phyloP scores from a whole-genome alignment of 2,329 filamentous ascomycete species.

The Alternaria alternata region DNA sequence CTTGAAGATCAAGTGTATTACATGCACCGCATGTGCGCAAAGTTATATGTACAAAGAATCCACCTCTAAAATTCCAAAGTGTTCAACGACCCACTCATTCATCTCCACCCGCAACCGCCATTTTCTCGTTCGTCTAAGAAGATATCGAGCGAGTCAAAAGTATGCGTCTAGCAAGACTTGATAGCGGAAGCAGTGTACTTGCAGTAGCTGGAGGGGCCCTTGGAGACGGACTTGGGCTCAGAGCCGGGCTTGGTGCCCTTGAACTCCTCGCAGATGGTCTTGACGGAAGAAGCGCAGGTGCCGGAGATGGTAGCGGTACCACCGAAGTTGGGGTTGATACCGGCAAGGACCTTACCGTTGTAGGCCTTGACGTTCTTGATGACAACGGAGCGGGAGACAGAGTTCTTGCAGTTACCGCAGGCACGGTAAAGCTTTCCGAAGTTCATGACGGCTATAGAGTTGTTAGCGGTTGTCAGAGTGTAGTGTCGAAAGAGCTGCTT shows the following conservation, averaged over 20 bases:
- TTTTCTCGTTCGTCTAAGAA: not conserved
- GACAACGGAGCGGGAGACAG: conserved; percentile 54
- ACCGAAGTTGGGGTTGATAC: conserved; percentile 63
- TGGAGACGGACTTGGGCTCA: conserved; percentile 41
- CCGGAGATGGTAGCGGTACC: conserved; percentile 56
- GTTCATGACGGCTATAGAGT: conserved; percentile 35
- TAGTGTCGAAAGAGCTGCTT: conserved; percentile 38
- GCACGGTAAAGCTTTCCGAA: conserved; percentile 57
- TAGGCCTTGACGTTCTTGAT: conserved; percentile 57
- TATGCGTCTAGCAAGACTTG: conserved; percentile 38
- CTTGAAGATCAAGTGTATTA: conserved; percentile 12
- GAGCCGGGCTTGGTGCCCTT: conserved; percentile 40
- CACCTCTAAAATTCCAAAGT: conserved; percentile 16
- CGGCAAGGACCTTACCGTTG: conserved; percentile 54
- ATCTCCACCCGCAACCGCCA: not conserved
- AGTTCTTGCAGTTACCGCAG: conserved; percentile 61
- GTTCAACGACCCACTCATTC: not conserved
- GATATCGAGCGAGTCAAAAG: not conserved
- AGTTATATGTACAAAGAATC: conserved; percentile 33
- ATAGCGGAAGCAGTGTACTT: conserved; percentile 44
- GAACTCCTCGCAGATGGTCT: conserved; percentile 49
- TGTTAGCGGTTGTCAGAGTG: conserved; percentile 45
- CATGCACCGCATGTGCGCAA: conserved; percentile 23
- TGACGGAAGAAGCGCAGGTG: conserved; percentile 40
- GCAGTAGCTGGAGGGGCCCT: conserved; percentile 41